phyloP scores from a whole-genome alignment of 2,329 filamentous ascomycete species.

The Trichoderma sp. region DNA sequence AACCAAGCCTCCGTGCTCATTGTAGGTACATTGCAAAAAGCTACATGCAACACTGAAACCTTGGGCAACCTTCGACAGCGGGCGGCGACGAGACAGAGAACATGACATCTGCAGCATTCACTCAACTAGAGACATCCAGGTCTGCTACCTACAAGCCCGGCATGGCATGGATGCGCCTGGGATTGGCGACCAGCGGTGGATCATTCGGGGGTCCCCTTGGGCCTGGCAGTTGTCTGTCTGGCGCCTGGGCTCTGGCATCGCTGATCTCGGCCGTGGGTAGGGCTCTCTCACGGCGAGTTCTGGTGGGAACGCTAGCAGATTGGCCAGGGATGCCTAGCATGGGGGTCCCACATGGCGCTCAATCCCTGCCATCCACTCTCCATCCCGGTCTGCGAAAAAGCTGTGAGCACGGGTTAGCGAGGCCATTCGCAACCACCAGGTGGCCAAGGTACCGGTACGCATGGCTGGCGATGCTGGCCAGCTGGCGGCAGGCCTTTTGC shows the following conservation, averaged over 20 bases:
- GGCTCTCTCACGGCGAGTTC: conserved; percentile 4
- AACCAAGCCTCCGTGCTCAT: not conserved
- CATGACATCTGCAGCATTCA: not conserved
- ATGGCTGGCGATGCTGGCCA: not conserved
- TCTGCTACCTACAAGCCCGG: not conserved
- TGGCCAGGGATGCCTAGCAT: conserved; percentile 3
- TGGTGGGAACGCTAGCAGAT: not conserved
- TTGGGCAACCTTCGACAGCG: not conserved
- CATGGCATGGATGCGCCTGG: not conserved
- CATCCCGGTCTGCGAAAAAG: not conserved
- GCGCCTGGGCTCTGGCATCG: not conserved
- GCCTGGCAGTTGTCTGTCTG: conserved; percentile 5
- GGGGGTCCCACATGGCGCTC: not conserved
- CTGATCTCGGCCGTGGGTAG: conserved; percentile 10
- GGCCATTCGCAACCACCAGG: not conserved
- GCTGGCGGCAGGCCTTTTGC: not conserved
- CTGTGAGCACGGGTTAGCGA: not conserved
- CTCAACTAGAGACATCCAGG: not conserved
- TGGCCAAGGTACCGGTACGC: not conserved
- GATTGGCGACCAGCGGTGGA: conserved; percentile 6
- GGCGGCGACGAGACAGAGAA: not conserved
- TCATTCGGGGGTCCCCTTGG: conserved; percentile 1
- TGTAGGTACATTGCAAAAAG: not conserved
- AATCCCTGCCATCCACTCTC: conserved; percentile 3
- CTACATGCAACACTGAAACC: not conserved